Evolutionary conservation across 495 filamentous ascomycete species (phyloP), one percentile per base, ranked within the genome.

Genomic region (Aspergillus sparsus): DNA sequence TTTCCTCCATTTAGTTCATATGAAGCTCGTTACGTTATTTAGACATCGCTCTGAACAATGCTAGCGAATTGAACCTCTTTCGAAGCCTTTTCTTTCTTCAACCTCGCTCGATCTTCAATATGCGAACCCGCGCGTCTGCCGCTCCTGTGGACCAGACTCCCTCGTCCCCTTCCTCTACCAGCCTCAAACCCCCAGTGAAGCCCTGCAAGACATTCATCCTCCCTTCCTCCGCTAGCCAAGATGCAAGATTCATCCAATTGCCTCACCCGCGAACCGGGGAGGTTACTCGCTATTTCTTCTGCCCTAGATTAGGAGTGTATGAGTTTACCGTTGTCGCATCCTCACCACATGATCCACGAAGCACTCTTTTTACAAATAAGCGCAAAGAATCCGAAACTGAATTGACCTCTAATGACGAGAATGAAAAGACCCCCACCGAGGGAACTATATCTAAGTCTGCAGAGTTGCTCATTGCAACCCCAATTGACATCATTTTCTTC

Each of bases 401-500:
- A 27, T 63, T 55, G 6, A 21, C 60, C 9, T 11, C 39, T 42
- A 15, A 42, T 42, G 39, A 2, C 12, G 39, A 42, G 12, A 15
- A 42, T 11, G 34, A 16, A 34, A 12, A 15, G 32, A 47, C 56
- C 13, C 49, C 60, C 1, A 10, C 60, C 8, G 63, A 63, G 16
- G 64, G 60, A 7, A 65, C 65, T 18, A 68, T 85, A 35, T 77
- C 85, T 12, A 83, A 85, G 57, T 80, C 80, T 45, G 82, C 89
- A 31, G 83, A 90, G 57, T 72, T 98, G 27, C 85, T 90, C 60
- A 72, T 98, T 53, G 90, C 92, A 15, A 96, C 95, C 1, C 88
- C 88, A 7, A 75, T 93, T 59, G 94, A 99, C 70, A 80, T 88
- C 7, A 66, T 97, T 3, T 97, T 98, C 71, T 79, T 98, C 52